A percentile compares a stretch with the other conserved stretches of the same genome.
Evolutionary conservation across 176 grass and related monocot species (phyloP).

Genomic region (Puccinellia tenuiflora): DNA sequence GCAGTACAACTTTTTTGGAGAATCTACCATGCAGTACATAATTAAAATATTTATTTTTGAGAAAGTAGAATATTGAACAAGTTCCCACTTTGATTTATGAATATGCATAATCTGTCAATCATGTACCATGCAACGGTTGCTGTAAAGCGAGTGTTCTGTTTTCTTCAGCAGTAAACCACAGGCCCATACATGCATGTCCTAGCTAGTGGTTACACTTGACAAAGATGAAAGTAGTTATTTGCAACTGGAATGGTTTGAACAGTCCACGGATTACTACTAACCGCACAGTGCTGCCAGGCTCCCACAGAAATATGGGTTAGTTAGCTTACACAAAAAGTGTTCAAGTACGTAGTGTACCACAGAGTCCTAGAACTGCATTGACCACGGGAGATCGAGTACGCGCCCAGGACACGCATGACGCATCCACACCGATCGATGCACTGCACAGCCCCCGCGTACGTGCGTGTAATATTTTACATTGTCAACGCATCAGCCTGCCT

Average conservation of each 20-base stretch:
- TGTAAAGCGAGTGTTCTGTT: background rate
- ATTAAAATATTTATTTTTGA: background rate
- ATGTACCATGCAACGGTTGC: background rate
- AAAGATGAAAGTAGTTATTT: background rate
- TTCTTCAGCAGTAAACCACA: conserved; percentile 11
- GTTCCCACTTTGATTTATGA: background rate
- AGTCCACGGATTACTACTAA: background rate
- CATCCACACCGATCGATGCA: conserved; percentile 15
- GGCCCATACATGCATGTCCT: background rate
- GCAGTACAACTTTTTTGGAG: too few species aligned
- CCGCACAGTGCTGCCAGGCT: background rate
- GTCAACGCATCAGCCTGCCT: conserved; percentile 24
- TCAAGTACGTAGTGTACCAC: background rate
- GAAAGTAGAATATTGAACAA: background rate
- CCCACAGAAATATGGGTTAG: background rate
- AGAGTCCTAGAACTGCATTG: conserved; percentile 22
- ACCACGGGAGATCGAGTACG: conserved; percentile 28
- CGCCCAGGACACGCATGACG: background rate
- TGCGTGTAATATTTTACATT: conserved; percentile 27
- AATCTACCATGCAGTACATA: too few species aligned
- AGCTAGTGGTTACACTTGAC: background rate
- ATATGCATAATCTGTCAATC: too few species aligned
- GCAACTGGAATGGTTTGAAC: background rate
- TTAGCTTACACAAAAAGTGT: background rate
- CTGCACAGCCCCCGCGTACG: background rate